Evolutionary conservation across 352 stramenopile species (phyloP), one percentile per base, ranked within the genome.

Genomic region (Phytopythium mirpurense): DNA sequence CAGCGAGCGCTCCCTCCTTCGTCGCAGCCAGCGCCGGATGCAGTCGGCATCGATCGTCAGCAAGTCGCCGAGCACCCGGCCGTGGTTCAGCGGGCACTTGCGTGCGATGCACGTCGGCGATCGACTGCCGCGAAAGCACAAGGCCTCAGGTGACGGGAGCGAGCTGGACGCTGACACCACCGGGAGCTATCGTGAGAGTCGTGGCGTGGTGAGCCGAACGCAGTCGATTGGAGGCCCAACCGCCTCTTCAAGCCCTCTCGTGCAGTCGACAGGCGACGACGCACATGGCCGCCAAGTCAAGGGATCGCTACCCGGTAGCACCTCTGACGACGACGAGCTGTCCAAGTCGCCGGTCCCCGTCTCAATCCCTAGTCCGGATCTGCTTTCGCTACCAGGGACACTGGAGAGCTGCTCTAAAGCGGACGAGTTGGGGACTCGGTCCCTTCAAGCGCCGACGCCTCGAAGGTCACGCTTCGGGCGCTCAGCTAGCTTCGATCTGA

Each of bases 401-500:
- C 5, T 35, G 24, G 14, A 49, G 18, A 32, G 24, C 5, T 23
- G 24, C 24, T 12, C 23, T 12, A 35, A 21, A 14, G 24, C 42
- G n/a, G 43, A 16, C 12, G 24, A 29, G 6, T n/a, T 43, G 23
- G 49, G 27, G 48, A 42, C 16, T 42, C 56, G 40, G 35, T 48
- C 9, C 3, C 57, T 49, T 5, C 19, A 21, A 7, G 68, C 51
- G 26, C 41, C 67, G 14, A 43, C 45, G 23, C 41, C 56, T 10
- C 66, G 68, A 10, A 77, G 77, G 21, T 78, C 68, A 19, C 87
- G 88, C 58, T 86, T 86, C 55, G 66, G 62, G 9, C 71, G 81
- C 36, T 91, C 81, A 5, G 78, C 78, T 11, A 91, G 81, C 56
- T 88, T 89, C 59, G 81, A 91, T 70, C 64, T 87, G 16, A 72